Base-by-base conservation (phyloP, 2,329 filamentous ascomycete species). In the Xylaria sp. region DNA sequence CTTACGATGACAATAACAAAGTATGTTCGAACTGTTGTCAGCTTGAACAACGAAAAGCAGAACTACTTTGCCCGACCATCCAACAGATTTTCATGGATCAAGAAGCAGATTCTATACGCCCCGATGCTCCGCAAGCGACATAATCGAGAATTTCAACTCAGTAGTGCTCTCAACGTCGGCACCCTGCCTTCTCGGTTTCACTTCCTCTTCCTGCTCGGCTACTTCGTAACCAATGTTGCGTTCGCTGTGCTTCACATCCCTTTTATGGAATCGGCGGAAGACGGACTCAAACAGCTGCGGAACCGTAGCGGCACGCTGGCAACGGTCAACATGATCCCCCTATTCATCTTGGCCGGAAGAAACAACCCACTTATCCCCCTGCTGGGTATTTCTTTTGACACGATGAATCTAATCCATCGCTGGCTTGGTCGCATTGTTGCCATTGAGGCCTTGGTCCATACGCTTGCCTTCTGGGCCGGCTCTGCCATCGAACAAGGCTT, bases 121-220 rank as follows among this genome's bases (percentile, higher is more conserved):
- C 91, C 91, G 4, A 75, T 95, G 16, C 83, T 86, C 69, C 81
- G 80, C 58, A 90, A 90, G 70, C 82, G 90, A 68, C 91, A 94
- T 75, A 94, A 94, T 68, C 79, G 83, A 30, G 87, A 90, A 69
- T 81, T 91, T 65, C 85, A 88, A 69, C 74, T 92, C 11, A 87
- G 85, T 19, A 79, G 79, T 16, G 87, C 86, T 6, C 75, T 90
- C 70, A 86, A 86, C 66, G 84, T 91, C 57, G 89, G 91, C 63
- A 93, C 90, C 0, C 76, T 95, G 16, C 91, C 91, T 0, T 89
- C 88, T n/a, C 80, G 91, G 54, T 86, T 92, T 68, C 90, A 95
- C 71, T 83, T 86, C 9, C 71, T 90, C 54, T 80, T 94, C 68
- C 76, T 95, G 16, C 54, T 81, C 23, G 73, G 83, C 34, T 93